Evolutionary conservation across 2,329 filamentous ascomycete species (phyloP), one percentile per base, ranked within the genome.

Genomic region (Penicillium sp.): DNA sequence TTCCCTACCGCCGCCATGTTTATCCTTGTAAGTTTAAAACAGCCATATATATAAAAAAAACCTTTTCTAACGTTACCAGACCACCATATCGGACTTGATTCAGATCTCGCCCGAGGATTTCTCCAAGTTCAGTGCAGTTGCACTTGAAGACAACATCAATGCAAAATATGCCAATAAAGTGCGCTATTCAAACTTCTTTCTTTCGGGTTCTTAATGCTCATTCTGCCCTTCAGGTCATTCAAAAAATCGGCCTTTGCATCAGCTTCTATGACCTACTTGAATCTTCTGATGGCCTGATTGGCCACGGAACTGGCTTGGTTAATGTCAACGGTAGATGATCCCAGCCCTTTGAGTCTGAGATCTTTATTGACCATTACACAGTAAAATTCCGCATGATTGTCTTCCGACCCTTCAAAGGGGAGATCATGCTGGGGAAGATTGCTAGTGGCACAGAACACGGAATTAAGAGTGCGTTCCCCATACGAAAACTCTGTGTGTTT

Each of bases 91-190:
- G 67, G 94, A 99, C 80, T 83, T 99, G 67, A 91, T 99, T 66
- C 91, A 96, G 77, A 95, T 99, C 77, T 84, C 86, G 33, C 94
- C 94, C 1, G 85, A 91, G 69, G 90, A 97, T 72, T 96, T 97
- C 72, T 84, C 87, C 60, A 94, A 94, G 75, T 76, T 77, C 63
- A 95, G 90, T 70, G 84, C 86, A 33, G 84, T 92, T 62, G 91
- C 92, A 1, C 91, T 99, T 62, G 92, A 97, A 77, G 93, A 99
- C 78, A 94, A 94, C 69, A 94, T 99, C 78, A 97, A 99, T 74
- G 84, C 87, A 62, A 99, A 99, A 78, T 99, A 97, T 76, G 87
- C 93, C 59, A 97, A 99, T 78, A 94, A 93, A 77, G 89, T 91
- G 51, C 40, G 64, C 50, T 9, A 15, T 25, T 52, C 23, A 5